Evolutionary conservation across 768 basidiomycete genomes (phyloP), one percentile per base, ranked within the genome.

Genomic region (Tephrocybe sp.): DNA sequence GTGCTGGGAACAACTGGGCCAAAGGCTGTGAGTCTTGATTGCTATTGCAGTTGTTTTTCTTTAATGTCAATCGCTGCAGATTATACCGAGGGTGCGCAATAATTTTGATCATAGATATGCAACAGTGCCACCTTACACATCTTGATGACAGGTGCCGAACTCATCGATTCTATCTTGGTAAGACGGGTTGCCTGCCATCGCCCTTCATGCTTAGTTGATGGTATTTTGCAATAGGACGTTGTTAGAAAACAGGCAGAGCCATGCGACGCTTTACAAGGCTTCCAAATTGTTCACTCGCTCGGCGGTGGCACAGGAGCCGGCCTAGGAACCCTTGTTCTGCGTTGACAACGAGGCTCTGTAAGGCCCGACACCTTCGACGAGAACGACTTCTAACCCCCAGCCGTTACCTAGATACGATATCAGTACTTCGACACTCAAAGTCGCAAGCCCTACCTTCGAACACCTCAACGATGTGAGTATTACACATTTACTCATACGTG

Each of bases 1-100:
- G 78, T n/a, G 79, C 93, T 1, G 94, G 93, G 15, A 97, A 97
- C 60, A 95, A 94, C 55, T 97, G 91, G 89, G 93, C 92, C 13
- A 95, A 97, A 71, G 91, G 90, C 77, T 90, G 89, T 90, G 58
- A 69, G 86, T 72, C 40, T 21, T 21, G 7, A 12, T 9, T 11
- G 2, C 22, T 16, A 29, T n/a, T 37, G 4, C 11, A 19, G 22
- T n/a, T 25, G 24, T 33, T 16, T 34, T 37, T 18, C 18, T n/a
- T 19, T 43, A 16, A 64, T 42, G 49, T 19, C 33, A n/a, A 8
- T 42, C 15, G 27, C 10, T 24, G 29, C 50, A 90, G 88, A 82
- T 67, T 95, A 94, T 61, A 95, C 92, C 2, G 94, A 94, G 72
- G 91, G 92, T 82, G 69, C 57, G 51, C 23, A 0, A 21, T 22